Conservation (phyloP, 2,329 filamentous ascomycete species). For the Zasmidium citrigriseum region DNA sequence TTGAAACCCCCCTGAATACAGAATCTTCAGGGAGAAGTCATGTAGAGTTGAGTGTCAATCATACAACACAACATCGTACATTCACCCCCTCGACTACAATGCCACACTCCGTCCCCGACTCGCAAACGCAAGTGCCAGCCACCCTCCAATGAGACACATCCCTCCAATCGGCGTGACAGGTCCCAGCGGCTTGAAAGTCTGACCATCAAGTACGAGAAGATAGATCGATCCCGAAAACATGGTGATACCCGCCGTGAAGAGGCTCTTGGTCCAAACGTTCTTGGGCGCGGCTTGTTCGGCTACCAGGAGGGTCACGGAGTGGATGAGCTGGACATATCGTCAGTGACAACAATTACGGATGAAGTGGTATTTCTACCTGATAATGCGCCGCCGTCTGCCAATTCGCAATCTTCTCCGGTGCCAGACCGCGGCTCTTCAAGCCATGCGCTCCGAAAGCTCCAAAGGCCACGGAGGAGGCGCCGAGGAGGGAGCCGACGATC, state of each 20-base stretch:
- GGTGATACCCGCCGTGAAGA: conserved; percentile 67
- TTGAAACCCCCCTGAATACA: background rate
- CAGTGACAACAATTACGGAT: background rate
- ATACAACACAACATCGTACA: background rate
- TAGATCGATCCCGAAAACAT: conserved; percentile 70
- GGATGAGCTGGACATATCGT: conserved; percentile 54
- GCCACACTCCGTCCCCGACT: conserved; percentile 29
- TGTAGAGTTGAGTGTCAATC: background rate
- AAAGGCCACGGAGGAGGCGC: conserved; percentile 61
- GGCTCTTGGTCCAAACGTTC: conserved; percentile 53
- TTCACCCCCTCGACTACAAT: background rate
- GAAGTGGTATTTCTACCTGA: conserved; percentile 50
- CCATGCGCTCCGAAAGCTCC: conserved; percentile 71
- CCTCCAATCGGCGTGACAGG: conserved; percentile 68
- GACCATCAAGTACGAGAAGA: conserved; percentile 62
- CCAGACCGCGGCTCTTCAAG: conserved; percentile 61
- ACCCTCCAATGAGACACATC: conserved; percentile 65
- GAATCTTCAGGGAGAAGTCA: background rate
- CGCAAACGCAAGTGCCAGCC: conserved; percentile 52
- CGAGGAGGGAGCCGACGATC: conserved; percentile 64
- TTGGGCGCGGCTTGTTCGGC: conserved; percentile 52
- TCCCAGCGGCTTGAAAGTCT: conserved; percentile 60
- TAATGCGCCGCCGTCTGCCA: conserved; percentile 69
- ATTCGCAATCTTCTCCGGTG: conserved; percentile 60
- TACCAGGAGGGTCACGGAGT: conserved; percentile 62